Percentiles rank a stretch among this genome's conserved stretches.
phyloP scores from a whole-genome alignment of 164 flowering plant genomes.

The Aristolochia fimbriata region DNA sequence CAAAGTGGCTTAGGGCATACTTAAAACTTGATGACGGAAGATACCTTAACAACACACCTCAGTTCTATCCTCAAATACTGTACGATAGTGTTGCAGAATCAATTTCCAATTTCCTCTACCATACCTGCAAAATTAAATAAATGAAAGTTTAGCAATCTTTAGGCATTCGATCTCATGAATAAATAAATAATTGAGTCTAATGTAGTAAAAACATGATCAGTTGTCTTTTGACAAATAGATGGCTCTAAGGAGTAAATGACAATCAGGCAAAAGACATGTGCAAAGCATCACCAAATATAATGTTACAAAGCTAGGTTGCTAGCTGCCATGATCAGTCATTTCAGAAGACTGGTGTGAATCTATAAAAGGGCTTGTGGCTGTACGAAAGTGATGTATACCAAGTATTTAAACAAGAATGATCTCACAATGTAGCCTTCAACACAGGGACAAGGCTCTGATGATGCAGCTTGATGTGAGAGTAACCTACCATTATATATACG shows the following conservation, averaged over 20 bases:
- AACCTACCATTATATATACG: neutral
- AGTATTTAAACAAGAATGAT: too few species aligned
- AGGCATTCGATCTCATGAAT: neutral
- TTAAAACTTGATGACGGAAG: neutral
- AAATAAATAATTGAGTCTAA: neutral
- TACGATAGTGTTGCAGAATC: conserved; percentile 27
- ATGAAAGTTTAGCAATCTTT: neutral
- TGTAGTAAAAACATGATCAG: neutral
- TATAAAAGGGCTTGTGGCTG: too few species aligned
- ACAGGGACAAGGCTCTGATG: too few species aligned
- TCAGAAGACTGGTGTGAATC: too few species aligned
- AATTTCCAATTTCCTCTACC: conserved; percentile 65
- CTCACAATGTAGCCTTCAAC: too few species aligned
- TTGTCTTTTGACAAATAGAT: neutral
- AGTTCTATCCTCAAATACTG: conserved; percentile 48
- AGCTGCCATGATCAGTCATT: too few species aligned
- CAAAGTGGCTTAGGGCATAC: neutral
- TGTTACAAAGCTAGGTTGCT: neutral
- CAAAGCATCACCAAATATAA: neutral
- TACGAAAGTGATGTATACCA: too few species aligned
- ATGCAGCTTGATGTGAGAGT: too few species aligned
- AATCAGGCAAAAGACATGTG: neutral
- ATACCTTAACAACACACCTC: conserved; percentile 23
- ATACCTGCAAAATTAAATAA: conserved; percentile 19
- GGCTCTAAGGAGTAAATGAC: neutral